Conservation (phyloP, 108 stramenopile species). For the Skeletonema grethae region DNA sequence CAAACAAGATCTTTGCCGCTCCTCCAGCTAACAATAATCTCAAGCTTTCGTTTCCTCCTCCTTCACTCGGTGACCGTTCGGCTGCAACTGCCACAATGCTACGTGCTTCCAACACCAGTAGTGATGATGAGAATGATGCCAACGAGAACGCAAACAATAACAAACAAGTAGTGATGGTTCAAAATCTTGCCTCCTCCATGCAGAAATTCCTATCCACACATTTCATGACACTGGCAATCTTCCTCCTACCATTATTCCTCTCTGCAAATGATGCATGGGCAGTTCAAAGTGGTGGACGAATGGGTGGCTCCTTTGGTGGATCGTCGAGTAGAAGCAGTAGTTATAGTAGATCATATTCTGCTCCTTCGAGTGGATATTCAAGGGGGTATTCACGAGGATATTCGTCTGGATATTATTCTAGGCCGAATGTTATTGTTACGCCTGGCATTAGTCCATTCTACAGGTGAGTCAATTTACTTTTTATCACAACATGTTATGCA, state of each 20-base stretch:
- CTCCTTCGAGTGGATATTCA: conserved; percentile 33
- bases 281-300: conserved; percentile 71
- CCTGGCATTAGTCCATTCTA: conserved; percentile 53
- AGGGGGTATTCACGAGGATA: conserved; percentile 44
- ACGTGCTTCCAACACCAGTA: neutral
- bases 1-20: neutral
- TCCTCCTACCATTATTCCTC: conserved; percentile 26
- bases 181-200: conserved; percentile 3
- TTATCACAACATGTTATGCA: neutral
- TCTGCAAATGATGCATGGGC: conserved; percentile 48
- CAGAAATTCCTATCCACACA: neutral
- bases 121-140: neutral
- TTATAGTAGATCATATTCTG: conserved; percentile 24
- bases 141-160: neutral
- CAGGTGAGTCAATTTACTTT: conserved; percentile 37
- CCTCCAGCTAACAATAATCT: neutral
- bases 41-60: neutral
- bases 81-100: neutral
- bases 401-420: conserved; percentile 51
- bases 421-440: conserved; percentile 52
- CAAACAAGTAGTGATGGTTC: neutral
- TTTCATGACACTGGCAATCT: conserved; percentile 22
- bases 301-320: conserved; percentile 67
- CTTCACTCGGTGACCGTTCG: neutral
- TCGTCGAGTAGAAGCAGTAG: conserved; percentile 8